Percentiles rank a stretch among this genome's conserved stretches.
Evolutionary conservation across 2,329 filamentous ascomycete genomes (phyloP).

Genomic region (Apiospora rasikravindrae): DNA sequence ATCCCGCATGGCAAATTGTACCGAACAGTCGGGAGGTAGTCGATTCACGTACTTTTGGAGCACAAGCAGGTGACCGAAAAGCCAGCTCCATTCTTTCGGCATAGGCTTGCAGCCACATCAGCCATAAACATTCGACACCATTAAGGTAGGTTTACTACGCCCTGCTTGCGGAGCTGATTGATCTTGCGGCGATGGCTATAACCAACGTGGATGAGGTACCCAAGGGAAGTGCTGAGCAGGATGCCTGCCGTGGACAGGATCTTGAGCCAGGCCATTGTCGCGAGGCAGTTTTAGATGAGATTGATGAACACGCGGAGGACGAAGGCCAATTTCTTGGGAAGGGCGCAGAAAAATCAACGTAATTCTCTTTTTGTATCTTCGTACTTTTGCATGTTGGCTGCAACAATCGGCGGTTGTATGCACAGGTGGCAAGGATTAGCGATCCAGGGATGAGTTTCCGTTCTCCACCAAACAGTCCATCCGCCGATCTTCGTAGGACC

Average conservation of each 20-base stretch:
- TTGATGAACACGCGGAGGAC: not conserved
- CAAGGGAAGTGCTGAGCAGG: not conserved
- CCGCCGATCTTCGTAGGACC: too few relatives aligned
- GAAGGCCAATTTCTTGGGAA: too few relatives aligned
- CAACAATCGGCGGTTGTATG: too few relatives aligned
- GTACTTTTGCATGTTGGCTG: too few relatives aligned
- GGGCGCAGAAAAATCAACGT: too few relatives aligned
- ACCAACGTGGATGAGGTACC: not conserved
- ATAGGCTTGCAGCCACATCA: not conserved
- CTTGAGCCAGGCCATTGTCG: not conserved
- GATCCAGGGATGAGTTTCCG: too few relatives aligned
- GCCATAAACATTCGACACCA: not conserved
- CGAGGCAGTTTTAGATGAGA: too few relatives aligned
- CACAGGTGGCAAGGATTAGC: too few relatives aligned
- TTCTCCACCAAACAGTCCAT: too few relatives aligned
- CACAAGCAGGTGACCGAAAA: not conserved
- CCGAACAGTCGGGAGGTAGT: not conserved
- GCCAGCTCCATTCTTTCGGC: not conserved
- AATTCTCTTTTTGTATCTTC: too few relatives aligned
- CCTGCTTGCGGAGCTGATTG: not conserved
- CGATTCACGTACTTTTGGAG: not conserved
- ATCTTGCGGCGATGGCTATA: not conserved
- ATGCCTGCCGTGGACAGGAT: not conserved
- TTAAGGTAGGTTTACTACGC: not conserved
- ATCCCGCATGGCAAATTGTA: not conserved